These are phyloP conservation scores for Miscanthus sacchariflorus DNA, from an alignment of 202 grass and related monocot genomes.

Conservation along the genomic window DNA sequence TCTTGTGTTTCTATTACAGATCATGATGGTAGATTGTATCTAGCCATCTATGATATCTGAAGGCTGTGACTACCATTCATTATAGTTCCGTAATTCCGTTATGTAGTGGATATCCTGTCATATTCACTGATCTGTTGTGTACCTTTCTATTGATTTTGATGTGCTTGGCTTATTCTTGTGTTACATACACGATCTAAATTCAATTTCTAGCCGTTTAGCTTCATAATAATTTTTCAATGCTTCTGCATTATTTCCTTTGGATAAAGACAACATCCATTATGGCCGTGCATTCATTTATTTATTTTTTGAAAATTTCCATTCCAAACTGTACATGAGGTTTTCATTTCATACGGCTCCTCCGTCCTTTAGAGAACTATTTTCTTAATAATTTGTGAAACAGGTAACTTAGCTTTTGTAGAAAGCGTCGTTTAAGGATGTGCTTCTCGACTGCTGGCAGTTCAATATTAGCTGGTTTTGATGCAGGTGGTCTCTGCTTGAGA, in stretches of 20 bases:
- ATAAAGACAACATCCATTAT: conserved; percentile 1
- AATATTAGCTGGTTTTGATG: conserved; percentile 48
- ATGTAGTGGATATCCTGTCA: conserved; percentile 28
- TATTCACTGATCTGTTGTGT: conserved; percentile 12
- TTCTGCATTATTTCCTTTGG: neutral
- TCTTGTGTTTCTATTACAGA: conserved; percentile 24
- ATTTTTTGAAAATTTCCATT: neutral
- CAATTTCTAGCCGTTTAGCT: neutral
- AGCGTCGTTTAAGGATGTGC: neutral
- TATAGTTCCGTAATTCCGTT: neutral
- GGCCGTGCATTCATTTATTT: neutral
- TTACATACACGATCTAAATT: conserved; percentile 3
- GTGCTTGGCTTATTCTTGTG: neutral
- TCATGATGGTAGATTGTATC: conserved; percentile 9
- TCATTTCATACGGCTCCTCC: neutral
- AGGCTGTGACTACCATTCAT: neutral
- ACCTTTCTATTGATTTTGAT: conserved; percentile 11
- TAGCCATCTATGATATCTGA: conserved; percentile 17
- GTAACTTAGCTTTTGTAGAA: too few relatives aligned
- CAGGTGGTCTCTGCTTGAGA: conserved; percentile 99
- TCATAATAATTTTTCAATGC: neutral
- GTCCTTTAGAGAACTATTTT: neutral
- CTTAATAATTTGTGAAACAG: neutral
- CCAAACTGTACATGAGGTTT: conserved; percentile 1
- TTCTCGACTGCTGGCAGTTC: conserved; percentile 19